Evolutionary conservation across 2,329 filamentous ascomycete genomes (phyloP), one percentile per base, ranked within the genome.

Genomic region (Rhinocladiella mackenziei): DNA sequence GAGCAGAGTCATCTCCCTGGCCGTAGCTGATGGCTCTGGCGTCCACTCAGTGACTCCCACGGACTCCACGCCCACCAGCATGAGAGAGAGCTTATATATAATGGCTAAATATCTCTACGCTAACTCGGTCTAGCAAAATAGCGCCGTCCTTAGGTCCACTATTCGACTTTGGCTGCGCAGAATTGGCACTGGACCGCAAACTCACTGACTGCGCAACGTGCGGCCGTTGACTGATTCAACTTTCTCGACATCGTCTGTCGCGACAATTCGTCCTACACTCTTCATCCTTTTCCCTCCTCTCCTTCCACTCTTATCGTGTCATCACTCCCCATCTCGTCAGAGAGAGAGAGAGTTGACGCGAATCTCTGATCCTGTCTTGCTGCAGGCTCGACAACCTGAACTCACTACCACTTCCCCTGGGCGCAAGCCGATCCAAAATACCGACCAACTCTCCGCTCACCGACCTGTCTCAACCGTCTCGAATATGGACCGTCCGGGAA

Each of bases 401-500:
- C 10, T 17, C 32, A 14, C 30, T 39, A 19, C 41, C 32, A 28
- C 33, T 42, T 28, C 39, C 39, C 39, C 33, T 43, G 34, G 39
- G 28, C 44, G 29, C 39, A 42, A 28, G n/a, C 28, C 20, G 18
- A 9, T 22, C 38, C 14, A 14, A 14, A 13, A 20, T 5, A 13
- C 18, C 17, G 3, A 29, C 23, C 44, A 38, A 33, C 15, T 36
- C 23, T 22, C 25, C 20, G 6, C 19, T n/a, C 28, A 23, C 15
- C 35, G 22, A 10, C 26, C 14, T 18, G 8, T 13, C 22, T 14
- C 23, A 19, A 26, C 18, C 31, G 33, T 4, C 32, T 14, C 11
- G 35, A 35, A 23, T 15, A 51, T 51, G 48, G 43, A 19, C 7
- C 15, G 32, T 13, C 39, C 17, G n/a, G n/a, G 22, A 14, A 15